phyloP scores from a whole-genome alignment of 768 basidiomycete species.

The Pulveroboletus sp. region DNA sequence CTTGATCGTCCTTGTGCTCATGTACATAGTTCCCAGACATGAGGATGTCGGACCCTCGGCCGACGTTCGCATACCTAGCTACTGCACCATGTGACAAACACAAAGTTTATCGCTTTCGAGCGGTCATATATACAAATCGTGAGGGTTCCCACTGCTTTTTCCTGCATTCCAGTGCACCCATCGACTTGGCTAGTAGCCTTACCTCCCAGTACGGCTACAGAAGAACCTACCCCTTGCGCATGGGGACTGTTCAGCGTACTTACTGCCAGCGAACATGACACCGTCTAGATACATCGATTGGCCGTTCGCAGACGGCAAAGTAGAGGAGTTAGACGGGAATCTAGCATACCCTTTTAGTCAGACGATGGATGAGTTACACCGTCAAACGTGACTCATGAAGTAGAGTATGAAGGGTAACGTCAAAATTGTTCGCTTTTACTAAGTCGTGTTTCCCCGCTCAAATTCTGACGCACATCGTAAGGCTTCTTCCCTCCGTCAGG shows the following conservation, averaged over 20 bases:
- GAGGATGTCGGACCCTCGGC: slow-evolving; percentile 50
- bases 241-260: slow-evolving; percentile 21
- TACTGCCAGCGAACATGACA: slow-evolving; percentile 19
- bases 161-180: neutral
- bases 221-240: slow-evolving; percentile 4
- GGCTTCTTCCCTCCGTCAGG: too few relatives aligned
- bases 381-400: too few relatives aligned
- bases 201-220: slow-evolving; percentile 24
- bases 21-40: slow-evolving; percentile 33
- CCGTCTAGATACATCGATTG: slow-evolving; percentile 30
- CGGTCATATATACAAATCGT: slow-evolving; percentile 37
- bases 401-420: too few relatives aligned
- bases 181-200: slow-evolving; percentile 17
- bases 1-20: too few relatives aligned
- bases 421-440: too few relatives aligned
- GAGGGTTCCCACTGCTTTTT: slow-evolving; percentile 6
- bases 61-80: slow-evolving; percentile 50
- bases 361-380: too few relatives aligned
- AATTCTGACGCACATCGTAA: too few relatives aligned
- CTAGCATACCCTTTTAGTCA: too few relatives aligned
- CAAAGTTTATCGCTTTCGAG: slow-evolving; percentile 29
- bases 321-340: too few relatives aligned
- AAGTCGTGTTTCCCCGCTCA: too few relatives aligned
- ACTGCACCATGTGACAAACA: slow-evolving; percentile 31
- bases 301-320: slow-evolving; percentile 25